Conservation (phyloP, 768 basidiomycete species). For the Podaxis mareebaensis region DNA sequence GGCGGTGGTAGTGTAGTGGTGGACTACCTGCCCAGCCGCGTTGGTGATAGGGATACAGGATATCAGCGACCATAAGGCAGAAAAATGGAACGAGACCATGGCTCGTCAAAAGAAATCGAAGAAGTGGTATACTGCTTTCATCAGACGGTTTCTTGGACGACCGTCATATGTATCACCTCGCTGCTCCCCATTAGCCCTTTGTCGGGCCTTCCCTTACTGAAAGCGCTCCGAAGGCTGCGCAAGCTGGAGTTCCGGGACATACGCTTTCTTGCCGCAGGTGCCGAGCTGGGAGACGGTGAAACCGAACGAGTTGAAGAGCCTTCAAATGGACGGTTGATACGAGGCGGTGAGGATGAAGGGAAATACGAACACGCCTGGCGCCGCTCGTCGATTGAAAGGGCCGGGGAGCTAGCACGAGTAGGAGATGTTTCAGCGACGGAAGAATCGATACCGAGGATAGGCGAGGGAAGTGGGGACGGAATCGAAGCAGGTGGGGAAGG, state of each 20-base stretch:
- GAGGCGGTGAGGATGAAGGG: slow-evolving; percentile 22
- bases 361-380: slow-evolving; percentile 20
- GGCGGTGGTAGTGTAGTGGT: background rate
- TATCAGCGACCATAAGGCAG: background rate
- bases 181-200: slow-evolving; percentile 18
- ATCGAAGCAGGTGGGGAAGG: slow-evolving; percentile 32
- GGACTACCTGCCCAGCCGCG: slow-evolving; percentile 3
- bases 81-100: slow-evolving; percentile 16
- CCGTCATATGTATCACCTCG: slow-evolving; percentile 46
- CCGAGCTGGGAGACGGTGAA: slow-evolving; percentile 13
- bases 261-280: slow-evolving; percentile 19
- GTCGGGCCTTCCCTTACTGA: slow-evolving; percentile 27
- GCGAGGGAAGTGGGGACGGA: slow-evolving; percentile 23
- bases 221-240: slow-evolving; percentile 27
- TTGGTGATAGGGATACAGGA: slow-evolving; percentile 22
- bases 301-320: slow-evolving; percentile 28
- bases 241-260: slow-evolving; percentile 26
- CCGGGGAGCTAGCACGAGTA: slow-evolving; percentile 22
- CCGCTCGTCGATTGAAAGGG: slow-evolving; percentile 22
- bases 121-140: background rate
- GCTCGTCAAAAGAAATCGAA: slow-evolving; percentile 1
- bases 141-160: slow-evolving; percentile 41
- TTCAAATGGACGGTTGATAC: slow-evolving; percentile 31
- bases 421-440: slow-evolving; percentile 3
- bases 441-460: background rate